Evolutionary conservation across 345 rosid genomes (phyloP), one percentile per base, ranked within the genome.

Genomic region (Anacardium occidentale): DNA sequence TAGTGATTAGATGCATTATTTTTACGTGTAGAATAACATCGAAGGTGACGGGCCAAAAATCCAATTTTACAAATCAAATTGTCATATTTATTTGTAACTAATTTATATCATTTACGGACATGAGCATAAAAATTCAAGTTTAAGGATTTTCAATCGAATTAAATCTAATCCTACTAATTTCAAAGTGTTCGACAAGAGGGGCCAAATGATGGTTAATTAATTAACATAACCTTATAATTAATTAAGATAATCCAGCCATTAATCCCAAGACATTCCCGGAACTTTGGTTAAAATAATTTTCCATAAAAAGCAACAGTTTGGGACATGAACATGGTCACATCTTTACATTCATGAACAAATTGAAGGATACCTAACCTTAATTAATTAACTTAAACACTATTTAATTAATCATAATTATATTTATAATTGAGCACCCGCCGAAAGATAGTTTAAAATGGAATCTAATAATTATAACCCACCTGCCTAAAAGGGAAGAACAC

Each of bases 391-490:
- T 37, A 37, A 37, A 37, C 8, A 37, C 40, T 37, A 37, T 29
- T 29, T 37, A 37, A 37, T 29, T 37, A 37, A 37, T 37, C 7
- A 34, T 34, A 34, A 37, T 6, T 37, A 37, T 37, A 37, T 5
- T 37, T 37, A 59, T 77, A 54, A 79, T 45, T 25, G 29, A 69
- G 44, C 26, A 47, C 18, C 63, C 73, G 79, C 86, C 82, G 84
- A 80, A 80, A 83, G 84, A 55, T 50, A 32, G 17, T 45, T 52
- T 47, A 45, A 57, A 59, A 12, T 68, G 37, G 20, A 55, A 69
- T 1, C 5, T 26, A 68, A 80, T 75, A 17, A 77, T 69, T 40
- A 62, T 12, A n/a, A 10, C 50, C 26, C 51, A 60, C 50, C 58
- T 26, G 29, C 34, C 24, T 37, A 21, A 55, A 40, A 48, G 47